These are phyloP conservation scores for Phyllosticta paracitricarpa DNA, from an alignment of 2,329 filamentous ascomycete species.

Conservation along the genomic window DNA sequence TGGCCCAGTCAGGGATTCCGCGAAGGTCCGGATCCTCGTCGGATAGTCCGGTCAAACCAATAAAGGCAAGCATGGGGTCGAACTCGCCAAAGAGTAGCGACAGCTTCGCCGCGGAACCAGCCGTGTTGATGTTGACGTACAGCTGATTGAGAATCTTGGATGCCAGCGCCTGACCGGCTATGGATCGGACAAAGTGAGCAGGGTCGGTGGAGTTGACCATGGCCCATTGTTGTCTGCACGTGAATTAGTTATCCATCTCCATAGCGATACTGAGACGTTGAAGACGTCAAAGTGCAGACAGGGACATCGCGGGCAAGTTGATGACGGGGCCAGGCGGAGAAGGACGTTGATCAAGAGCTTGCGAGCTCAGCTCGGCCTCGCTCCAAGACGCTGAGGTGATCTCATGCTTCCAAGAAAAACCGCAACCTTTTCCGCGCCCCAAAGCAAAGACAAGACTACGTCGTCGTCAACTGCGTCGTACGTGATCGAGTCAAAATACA, in stretches of 20 bases:
- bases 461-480: not conserved
- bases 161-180: conserved; percentile 28
- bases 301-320: not conserved
- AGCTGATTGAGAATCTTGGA: conserved; percentile 25
- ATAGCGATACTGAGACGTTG: not conserved
- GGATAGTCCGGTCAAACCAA: conserved; percentile 35
- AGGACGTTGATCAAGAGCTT: not conserved
- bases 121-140: conserved; percentile 19
- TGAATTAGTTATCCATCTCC: conserved; percentile 13
- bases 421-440: not conserved
- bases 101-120: conserved; percentile 22
- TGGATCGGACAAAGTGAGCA: conserved; percentile 26
- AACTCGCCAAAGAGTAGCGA: conserved; percentile 38
- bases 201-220: conserved; percentile 27
- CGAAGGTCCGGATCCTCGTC: conserved; percentile 21
- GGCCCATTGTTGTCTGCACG: conserved; percentile 34
- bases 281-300: not conserved
- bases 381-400: not conserved
- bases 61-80: conserved; percentile 42
- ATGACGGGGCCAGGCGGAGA: not conserved
- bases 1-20: conserved; percentile 39
- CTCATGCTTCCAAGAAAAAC: not conserved
- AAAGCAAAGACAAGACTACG: not conserved
- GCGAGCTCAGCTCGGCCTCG: not conserved
- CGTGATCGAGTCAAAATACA: not conserved